Base-by-base conservation (phyloP, 768 basidiomycete species). In the Trametes gibbosa region DNA sequence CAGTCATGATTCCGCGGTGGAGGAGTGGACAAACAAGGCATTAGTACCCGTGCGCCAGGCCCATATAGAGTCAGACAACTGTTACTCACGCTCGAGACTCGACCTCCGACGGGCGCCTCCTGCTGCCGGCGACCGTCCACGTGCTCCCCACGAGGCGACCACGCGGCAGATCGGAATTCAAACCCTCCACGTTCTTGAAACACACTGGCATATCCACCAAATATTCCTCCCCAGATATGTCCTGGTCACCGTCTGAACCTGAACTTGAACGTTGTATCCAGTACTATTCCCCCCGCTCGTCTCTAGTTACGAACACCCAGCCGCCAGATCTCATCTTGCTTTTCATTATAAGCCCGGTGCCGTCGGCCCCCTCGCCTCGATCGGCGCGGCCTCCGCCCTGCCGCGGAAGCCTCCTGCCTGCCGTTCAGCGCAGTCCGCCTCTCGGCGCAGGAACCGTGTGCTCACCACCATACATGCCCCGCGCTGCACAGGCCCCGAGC, bases 111-210 rank as follows among this genome's bases (percentile, higher is more conserved):
- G n/a, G n/a, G n/a, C n/a, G 34, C 56, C 47, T 45, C 42, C 52
- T 47, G 45, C 61, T 55, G 50, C 45, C 25, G 19, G 34, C n/a
- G 50, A 12, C 19, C 52, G 40, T 39, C 65, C 65, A 66, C 65
- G 65, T 66, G 65, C 61, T 43, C 12, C 42, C 65, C 65, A 66
- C 65, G 65, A 66, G 65, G 60, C 41, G 5, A 7, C 62, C 58
- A 61, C 64, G 62, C 59, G 63, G 48, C 56, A 51, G 53, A 61
- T 62, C 61, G 50, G n/a, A n/a, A 62, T 62, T 58, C 47, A 60
- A 58, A 65, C 43, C 53, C 32, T 23, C 56, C 14, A 48, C 45
- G 43, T 51, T 53, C 62, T 53, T 61, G 63, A 58, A 58, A 64
- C 59, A 61, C 48, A 54, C 52, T 42, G 25, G 7, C 59, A 10